Evolutionary conservation across 2,329 filamentous ascomycete genomes (phyloP).

Genomic region (Tolypocladium paradoxum): DNA sequence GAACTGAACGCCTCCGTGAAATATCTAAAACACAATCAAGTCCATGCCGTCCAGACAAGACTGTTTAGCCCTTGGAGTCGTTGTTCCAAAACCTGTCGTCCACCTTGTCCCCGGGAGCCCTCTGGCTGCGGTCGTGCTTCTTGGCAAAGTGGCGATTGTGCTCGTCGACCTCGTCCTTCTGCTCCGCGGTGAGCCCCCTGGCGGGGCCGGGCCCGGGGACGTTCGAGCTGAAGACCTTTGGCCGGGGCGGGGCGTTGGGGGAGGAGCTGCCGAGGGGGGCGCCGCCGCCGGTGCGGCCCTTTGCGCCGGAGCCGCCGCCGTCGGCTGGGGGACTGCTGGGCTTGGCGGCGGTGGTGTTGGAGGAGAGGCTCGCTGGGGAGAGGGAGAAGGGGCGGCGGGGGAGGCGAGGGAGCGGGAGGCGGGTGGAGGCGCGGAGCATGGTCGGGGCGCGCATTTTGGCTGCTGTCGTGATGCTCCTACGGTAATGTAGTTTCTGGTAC

Average conservation of each 20-base stretch:
- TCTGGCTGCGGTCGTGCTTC: conserved; percentile 35
- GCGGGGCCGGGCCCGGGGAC: conserved; percentile 21
- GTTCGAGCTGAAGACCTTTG: conserved; percentile 41
- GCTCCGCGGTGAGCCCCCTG: conserved; percentile 33
- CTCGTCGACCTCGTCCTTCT: conserved; percentile 44
- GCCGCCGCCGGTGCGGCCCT: conserved; percentile 29
- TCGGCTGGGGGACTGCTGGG: background rate
- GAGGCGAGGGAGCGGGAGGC: background rate
- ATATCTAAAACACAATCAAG: background rate
- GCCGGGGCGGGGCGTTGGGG: conserved; percentile 27
- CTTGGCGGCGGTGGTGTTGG: background rate
- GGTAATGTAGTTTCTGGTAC: background rate
- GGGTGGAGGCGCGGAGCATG: background rate
- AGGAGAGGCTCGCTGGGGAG: background rate
- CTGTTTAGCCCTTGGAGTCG: background rate
- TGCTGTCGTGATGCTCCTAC: too few species aligned
- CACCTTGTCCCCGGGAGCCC: conserved; percentile 37
- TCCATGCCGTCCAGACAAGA: background rate
- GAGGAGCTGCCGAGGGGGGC: conserved; percentile 19
- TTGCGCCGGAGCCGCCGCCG: conserved; percentile 10
- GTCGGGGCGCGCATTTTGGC: background rate
- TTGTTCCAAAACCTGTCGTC: conserved; percentile 42
- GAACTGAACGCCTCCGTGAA: background rate
- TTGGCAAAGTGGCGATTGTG: conserved; percentile 49
- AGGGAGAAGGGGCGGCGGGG: background rate